Conservation (phyloP, 1,284 basidiomycete species). For the Irpex lacteus region DNA sequence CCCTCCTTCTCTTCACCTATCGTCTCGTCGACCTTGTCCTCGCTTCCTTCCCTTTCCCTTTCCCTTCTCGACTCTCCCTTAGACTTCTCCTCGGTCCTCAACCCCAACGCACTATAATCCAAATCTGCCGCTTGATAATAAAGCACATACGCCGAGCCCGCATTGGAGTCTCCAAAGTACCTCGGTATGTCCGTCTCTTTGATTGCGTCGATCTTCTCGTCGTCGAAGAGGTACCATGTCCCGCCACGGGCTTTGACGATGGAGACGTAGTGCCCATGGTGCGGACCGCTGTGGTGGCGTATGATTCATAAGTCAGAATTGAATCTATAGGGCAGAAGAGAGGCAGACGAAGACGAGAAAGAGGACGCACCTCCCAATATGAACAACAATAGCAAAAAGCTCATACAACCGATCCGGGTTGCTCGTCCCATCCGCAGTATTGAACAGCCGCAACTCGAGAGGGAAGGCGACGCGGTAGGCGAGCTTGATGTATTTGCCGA, state of each 20-base stretch:
- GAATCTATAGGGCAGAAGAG: too few species aligned
- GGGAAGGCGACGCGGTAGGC: conserved; percentile 97
- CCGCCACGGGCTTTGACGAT: conserved; percentile 81
- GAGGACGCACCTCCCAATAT: conserved; percentile 96
- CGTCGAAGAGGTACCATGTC: conserved; percentile 93
- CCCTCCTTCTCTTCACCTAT: conserved; percentile 15
- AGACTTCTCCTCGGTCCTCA: conserved; percentile 32
- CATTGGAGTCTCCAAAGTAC: conserved; percentile 91
- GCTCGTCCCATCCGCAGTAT: conserved; percentile 91
- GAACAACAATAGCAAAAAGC: conserved; percentile 94
- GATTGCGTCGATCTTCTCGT: conserved; percentile 87
- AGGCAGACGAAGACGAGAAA: too few species aligned
- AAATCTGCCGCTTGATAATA: conserved; percentile 96
- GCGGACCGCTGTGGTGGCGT: conserved; percentile 87
- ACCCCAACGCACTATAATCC: conserved; percentile 66
- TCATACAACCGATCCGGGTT: conserved; percentile 91
- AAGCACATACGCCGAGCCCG: conserved; percentile 93
- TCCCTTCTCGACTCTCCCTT: too few species aligned
- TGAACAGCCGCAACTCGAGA: conserved; percentile 90
- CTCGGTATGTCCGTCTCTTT: conserved; percentile 88
- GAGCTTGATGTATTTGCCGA: conserved; percentile 89
- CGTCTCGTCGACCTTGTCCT: neutral
- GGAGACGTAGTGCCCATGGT: conserved; percentile 97
- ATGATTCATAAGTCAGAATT: too few species aligned
- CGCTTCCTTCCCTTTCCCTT: too few species aligned